phyloP scores from a whole-genome alignment of 768 basidiomycete genomes.

The Lactarius deliciosus region DNA sequence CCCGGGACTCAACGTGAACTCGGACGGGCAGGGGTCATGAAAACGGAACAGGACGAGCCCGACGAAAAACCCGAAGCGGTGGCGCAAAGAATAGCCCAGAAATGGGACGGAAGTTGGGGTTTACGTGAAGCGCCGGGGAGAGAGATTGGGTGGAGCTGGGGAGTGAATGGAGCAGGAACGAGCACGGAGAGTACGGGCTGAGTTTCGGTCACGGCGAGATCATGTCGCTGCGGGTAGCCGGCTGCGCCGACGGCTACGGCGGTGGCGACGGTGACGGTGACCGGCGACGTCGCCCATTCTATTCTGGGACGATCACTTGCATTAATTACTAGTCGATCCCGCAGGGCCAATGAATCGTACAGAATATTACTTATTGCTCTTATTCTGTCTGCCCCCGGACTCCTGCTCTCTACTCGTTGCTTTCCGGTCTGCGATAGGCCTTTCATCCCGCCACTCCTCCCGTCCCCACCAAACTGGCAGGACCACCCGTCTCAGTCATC shows the following conservation, averaged over 20 bases:
- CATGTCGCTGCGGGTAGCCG: not conserved
- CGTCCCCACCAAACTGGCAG: constrained; percentile 9
- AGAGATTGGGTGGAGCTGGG: constrained; percentile 24
- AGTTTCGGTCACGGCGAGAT: not conserved
- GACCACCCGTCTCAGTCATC: not conserved
- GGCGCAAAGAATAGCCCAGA: not conserved
- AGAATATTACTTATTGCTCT: not conserved
- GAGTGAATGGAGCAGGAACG: not conserved
- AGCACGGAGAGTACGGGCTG: not conserved
- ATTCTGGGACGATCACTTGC: not conserved
- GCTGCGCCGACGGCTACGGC: not conserved
- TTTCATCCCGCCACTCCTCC: not conserved
- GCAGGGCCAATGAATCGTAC: not conserved
- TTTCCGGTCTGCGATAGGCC: not conserved
- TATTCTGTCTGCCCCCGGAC: not conserved
- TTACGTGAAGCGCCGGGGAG: constrained; percentile 20
- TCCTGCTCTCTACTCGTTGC: constrained; percentile 8
- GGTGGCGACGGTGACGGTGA: not conserved
- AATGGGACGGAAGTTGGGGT: constrained; percentile 26
- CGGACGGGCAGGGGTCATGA: not conserved
- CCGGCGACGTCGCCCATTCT: not conserved
- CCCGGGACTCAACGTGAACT: not conserved
- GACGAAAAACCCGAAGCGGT: not conserved
- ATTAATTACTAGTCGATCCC: not conserved
- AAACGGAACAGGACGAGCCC: constrained; percentile 1